These are phyloP conservation scores for Penicillium brevicompactum DNA, from an alignment of 2,329 filamentous ascomycete genomes.

Conservation along the genomic window DNA sequence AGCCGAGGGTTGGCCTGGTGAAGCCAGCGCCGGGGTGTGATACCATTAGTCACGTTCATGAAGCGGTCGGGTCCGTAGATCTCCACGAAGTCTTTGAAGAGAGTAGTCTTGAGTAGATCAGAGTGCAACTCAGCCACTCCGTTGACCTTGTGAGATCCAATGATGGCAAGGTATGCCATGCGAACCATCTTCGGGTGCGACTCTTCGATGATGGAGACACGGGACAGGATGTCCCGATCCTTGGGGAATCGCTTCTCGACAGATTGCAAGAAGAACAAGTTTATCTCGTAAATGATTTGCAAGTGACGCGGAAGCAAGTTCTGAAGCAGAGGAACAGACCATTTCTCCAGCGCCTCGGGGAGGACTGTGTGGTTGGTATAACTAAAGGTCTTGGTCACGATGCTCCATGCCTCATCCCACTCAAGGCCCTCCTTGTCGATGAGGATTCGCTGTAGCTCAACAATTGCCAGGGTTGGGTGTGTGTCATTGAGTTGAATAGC, in stretches of 20 bases:
- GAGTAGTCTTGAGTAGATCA: constrained; percentile 97
- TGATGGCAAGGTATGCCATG: constrained; percentile 93
- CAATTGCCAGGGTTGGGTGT: constrained; percentile 92
- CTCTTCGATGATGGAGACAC: constrained; percentile 98
- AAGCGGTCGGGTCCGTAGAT: constrained; percentile 98
- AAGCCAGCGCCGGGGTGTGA: constrained; percentile 93
- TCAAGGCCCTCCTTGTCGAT: constrained; percentile 86
- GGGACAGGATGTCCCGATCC: constrained; percentile 78
- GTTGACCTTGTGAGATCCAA: constrained; percentile 99
- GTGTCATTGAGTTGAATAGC: constrained; percentile 99
- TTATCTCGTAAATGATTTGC: constrained; percentile 98
- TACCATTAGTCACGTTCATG: constrained; percentile 97
- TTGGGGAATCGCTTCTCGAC: constrained; percentile 91
- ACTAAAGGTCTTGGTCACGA: constrained; percentile 77
- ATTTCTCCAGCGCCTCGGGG: constrained; percentile 96
- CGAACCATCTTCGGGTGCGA: constrained; percentile 96
- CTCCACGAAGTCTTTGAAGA: constrained; percentile 97
- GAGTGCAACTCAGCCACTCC: constrained; percentile 97
- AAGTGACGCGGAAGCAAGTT: constrained; percentile 91
- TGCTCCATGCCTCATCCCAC: constrained; percentile 90
- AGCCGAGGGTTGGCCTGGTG: constrained; percentile 95
- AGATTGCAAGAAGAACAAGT: constrained; percentile 84
- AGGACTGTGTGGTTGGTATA: constrained; percentile 99
- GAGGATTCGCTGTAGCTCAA: constrained; percentile 91
- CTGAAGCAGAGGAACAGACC: constrained; percentile 91